A percentile compares a stretch with the other conserved stretches of the same genome.
These are phyloP conservation scores for Haplosporangium gracile DNA, from an alignment of 192 early-diverging fungal species.

Conservation along the genomic window DNA sequence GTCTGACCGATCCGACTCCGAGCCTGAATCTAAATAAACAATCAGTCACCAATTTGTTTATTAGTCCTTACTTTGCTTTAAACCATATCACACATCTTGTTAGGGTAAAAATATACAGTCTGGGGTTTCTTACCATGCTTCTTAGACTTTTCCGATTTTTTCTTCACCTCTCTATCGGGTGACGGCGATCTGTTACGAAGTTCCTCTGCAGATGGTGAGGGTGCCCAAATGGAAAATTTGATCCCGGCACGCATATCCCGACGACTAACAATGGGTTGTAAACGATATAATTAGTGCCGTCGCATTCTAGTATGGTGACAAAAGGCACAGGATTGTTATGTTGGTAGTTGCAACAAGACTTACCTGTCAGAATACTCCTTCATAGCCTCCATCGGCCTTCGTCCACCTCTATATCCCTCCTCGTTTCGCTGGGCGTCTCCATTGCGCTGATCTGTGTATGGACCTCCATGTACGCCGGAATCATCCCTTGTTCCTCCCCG, in stretches of 20 bases:
- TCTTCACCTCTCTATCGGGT: slow-evolving; percentile 39
- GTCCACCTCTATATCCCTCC: slow-evolving; percentile 30
- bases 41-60: slow-evolving; percentile 15
- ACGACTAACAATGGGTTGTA: slow-evolving; percentile 32
- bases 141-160: slow-evolving; percentile 33
- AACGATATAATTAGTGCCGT: background rate
- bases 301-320: background rate
- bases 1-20: slow-evolving; percentile 43
- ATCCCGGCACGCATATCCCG: slow-evolving; percentile 57
- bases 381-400: slow-evolving; percentile 22
- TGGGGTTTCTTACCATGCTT: slow-evolving; percentile 24
- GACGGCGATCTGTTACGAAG: slow-evolving; percentile 54
- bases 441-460: slow-evolving; percentile 10
- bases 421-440: slow-evolving; percentile 13
- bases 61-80: background rate
- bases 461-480: background rate
- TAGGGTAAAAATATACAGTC: background rate
- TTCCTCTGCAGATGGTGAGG: slow-evolving; percentile 67
- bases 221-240: slow-evolving; percentile 66
- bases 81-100: too few species aligned
- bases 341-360: too few species aligned
- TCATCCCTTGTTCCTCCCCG: background rate
- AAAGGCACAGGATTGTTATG: background rate
- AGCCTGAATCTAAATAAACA: slow-evolving; percentile 29
- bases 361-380: slow-evolving; percentile 42